Base-by-base conservation (phyloP, 352 stramenopile genomes). In the Phytophthora lateralis region DNA sequence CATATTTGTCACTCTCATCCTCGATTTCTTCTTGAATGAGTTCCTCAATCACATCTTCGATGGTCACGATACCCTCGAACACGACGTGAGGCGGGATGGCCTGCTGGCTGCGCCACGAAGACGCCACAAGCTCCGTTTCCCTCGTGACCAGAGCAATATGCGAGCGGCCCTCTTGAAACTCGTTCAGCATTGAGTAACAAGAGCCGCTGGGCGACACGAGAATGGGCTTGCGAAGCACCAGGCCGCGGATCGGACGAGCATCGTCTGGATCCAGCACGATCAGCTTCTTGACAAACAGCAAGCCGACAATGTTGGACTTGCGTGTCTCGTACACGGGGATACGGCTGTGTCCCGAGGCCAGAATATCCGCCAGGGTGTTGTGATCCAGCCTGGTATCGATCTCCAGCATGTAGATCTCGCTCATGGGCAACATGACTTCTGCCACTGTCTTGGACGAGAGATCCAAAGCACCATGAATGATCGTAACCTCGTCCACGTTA, bases 41-140 rank as follows among this genome's bases (percentile, higher is more conserved):
- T 62, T 94, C 82, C 63, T 98, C 93, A 37, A 98, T 78, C 10
- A 97, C 78, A 64, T 98, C 89, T 69, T 98, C 90, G 43, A 98
- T 85, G 17, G 90, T 97, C 20, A 97, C 73, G 55, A 98, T 93
- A 14, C 90, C 93, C 21, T 93, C 66, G 32, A 97, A 85, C 21
- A 79, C 62, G 11, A 84, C 86, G 14, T 66, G 21, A 43, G 70
- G 42, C 59, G 69, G 59, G 38, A 84, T 70, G 54, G 76, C 63
- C 4, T 62, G 50, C 38, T 69, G 66, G 62, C 78, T 55, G 71
- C 78, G 44, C 88, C 86, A 81, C 54, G 74, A 76, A 47, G 82
- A 37, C 29, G 73, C 80, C 64, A 97, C 75, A 45, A 60, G 49
- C 49, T 69, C 64, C 1, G 71, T 71, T 12, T 92, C 55, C 15